Conservation (phyloP, 2,329 filamentous ascomycete species). For the Fusarium subtropicale region DNA sequence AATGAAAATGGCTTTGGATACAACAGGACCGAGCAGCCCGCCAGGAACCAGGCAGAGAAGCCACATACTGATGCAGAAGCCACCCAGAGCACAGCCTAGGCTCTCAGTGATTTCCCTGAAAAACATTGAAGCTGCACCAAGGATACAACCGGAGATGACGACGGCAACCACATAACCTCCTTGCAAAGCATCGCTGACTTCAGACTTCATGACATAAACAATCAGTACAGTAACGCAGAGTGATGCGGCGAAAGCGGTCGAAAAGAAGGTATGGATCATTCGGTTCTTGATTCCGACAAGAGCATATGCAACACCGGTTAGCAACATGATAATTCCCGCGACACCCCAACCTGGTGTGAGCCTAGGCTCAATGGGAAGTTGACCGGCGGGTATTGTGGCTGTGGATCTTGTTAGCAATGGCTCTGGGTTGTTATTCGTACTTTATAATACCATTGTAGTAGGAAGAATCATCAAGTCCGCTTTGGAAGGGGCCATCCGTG, state of each 20-base stretch:
- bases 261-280: constrained; percentile 84
- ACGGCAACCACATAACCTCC: constrained; percentile 87
- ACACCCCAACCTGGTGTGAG: constrained; percentile 87
- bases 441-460: constrained; percentile 52
- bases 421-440: not conserved
- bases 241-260: constrained; percentile 77
- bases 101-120: constrained; percentile 86
- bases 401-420: constrained; percentile 11
- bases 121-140: constrained; percentile 79
- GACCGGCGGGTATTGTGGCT: constrained; percentile 61
- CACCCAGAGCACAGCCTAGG: constrained; percentile 87
- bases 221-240: constrained; percentile 85
- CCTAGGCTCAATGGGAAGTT: constrained; percentile 77
- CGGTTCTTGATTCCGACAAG: constrained; percentile 86
- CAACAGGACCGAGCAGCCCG: constrained; percentile 73
- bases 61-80: constrained; percentile 92
- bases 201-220: constrained; percentile 86
- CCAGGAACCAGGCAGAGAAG: constrained; percentile 81
- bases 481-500: constrained; percentile 32
- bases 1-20: constrained; percentile 80
- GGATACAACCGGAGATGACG: constrained; percentile 76
- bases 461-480: constrained; percentile 46
- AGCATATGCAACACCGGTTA: constrained; percentile 76
- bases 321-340: constrained; percentile 79
- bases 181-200: constrained; percentile 79